Conservation (phyloP, 106 monocot species). For the Apostasia shenzhenica region DNA sequence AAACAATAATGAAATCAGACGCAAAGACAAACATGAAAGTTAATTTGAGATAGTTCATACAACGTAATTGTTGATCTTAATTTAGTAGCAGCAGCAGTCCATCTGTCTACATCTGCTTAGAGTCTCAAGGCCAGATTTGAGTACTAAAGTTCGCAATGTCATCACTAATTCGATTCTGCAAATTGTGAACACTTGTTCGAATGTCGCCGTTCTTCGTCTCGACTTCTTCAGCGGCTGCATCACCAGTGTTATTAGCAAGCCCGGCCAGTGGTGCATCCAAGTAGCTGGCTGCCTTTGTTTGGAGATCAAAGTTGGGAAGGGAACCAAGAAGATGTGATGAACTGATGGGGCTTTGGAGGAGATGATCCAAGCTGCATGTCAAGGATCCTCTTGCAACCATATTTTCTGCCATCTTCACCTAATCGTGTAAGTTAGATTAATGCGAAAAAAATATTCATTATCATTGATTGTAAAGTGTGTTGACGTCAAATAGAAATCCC, state of each 20-base stretch:
- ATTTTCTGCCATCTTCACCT: slow-evolving; percentile 99
- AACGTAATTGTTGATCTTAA: no score
- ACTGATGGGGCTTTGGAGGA: slow-evolving; percentile 50
- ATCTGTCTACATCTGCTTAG: background rate
- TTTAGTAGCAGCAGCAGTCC: no score
- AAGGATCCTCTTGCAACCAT: slow-evolving; percentile 67
- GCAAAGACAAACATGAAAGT: no score
- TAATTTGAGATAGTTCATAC: no score
- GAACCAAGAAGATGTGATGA: slow-evolving; percentile 25
- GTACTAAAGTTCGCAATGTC: slow-evolving; percentile 40
- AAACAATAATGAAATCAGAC: no score
- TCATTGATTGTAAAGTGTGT: no score
- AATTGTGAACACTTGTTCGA: slow-evolving; percentile 25
- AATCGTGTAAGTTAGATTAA: background rate
- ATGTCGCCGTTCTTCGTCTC: slow-evolving; percentile 16
- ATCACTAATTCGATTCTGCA: slow-evolving; percentile 29
- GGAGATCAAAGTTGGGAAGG: slow-evolving; percentile 14
- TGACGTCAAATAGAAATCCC: no score
- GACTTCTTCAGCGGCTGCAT: background rate
- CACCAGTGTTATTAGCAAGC: slow-evolving; percentile 15
- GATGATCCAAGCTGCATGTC: slow-evolving; percentile 54
- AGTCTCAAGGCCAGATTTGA: slow-evolving; percentile 49
- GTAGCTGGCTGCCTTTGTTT: slow-evolving; percentile 16
- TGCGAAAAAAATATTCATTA: no score
- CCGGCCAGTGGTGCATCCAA: slow-evolving; percentile 7